Percentiles rank a stretch among this genome's conserved stretches.
These are phyloP conservation scores for Fusarium nygamai DNA, from an alignment of 2,329 filamentous ascomycete genomes.

Conservation along the genomic window DNA sequence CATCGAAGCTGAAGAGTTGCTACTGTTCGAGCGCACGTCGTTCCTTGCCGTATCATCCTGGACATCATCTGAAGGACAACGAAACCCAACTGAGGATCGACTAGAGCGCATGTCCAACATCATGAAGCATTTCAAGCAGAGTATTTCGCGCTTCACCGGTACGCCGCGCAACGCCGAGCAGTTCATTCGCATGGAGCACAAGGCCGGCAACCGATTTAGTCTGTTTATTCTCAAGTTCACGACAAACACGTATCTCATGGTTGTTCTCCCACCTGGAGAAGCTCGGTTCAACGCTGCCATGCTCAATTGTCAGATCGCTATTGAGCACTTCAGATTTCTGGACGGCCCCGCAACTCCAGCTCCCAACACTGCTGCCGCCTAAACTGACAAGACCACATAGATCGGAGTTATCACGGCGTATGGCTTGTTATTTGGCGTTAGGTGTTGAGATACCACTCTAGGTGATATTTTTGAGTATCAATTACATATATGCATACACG, in stretches of 20 bases:
- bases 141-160: slow-evolving; percentile 77
- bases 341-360: slow-evolving; percentile 57
- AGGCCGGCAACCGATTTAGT: slow-evolving; percentile 81
- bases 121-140: slow-evolving; percentile 98
- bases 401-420: slow-evolving; percentile 1
- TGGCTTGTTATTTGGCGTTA: slow-evolving; percentile 35
- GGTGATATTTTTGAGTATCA: slow-evolving; percentile 25
- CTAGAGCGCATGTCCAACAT: slow-evolving; percentile 96
- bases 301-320: slow-evolving; percentile 87
- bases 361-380: slow-evolving; percentile 14
- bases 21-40: slow-evolving; percentile 94
- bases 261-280: slow-evolving; percentile 90
- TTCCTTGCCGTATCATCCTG: slow-evolving; percentile 97
- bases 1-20: slow-evolving; percentile 91
- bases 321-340: slow-evolving; percentile 79
- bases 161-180: slow-evolving; percentile 84
- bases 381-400: neutral
- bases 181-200: slow-evolving; percentile 83
- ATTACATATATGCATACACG: neutral
- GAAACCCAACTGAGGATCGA: slow-evolving; percentile 90
- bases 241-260: slow-evolving; percentile 96
- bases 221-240: slow-evolving; percentile 96
- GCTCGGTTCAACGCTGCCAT: slow-evolving; percentile 90
- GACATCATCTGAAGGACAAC: slow-evolving; percentile 75
- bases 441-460: slow-evolving; percentile 43